Percentiles rank a stretch among this genome's conserved stretches.
These are phyloP conservation scores for Albugo laibachii DNA, from an alignment of 352 stramenopile genomes.

Conservation along the genomic window DNA sequence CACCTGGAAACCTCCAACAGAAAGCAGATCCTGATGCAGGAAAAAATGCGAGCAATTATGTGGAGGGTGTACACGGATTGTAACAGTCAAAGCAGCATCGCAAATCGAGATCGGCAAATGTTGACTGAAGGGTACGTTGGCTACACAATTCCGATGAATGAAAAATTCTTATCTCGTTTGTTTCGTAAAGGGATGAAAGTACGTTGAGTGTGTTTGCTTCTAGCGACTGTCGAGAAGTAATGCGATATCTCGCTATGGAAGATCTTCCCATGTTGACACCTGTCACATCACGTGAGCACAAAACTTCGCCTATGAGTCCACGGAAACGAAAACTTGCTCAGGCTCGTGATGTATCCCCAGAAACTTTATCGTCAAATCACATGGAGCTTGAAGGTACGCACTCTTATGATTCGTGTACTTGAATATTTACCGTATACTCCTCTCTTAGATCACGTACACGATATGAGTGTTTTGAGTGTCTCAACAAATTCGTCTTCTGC, in stretches of 20 bases:
- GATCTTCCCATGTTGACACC: slow-evolving; percentile 41
- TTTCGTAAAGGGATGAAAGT: slow-evolving; percentile 51
- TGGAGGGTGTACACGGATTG: slow-evolving; percentile 81
- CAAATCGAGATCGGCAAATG: slow-evolving; percentile 37
- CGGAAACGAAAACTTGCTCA: slow-evolving; percentile 73
- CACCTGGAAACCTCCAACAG: slow-evolving; percentile 63
- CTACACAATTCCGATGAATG: slow-evolving; percentile 5
- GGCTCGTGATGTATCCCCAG: slow-evolving; percentile 14
- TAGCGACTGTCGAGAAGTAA: slow-evolving; percentile 69
- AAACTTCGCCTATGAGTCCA: slow-evolving; percentile 14
- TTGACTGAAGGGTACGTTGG: slow-evolving; percentile 68
- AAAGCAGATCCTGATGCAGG: slow-evolving; percentile 77
- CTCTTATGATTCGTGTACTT: slow-evolving; percentile 9
- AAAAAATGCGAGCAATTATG: slow-evolving; percentile 85
- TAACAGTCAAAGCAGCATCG: slow-evolving; percentile 40
- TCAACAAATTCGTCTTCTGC: too few species aligned
- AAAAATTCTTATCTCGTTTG: too few species aligned
- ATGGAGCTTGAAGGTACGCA: slow-evolving; percentile 1
- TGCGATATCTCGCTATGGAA: slow-evolving; percentile 73
- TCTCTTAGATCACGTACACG: neutral
- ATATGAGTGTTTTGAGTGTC: too few species aligned
- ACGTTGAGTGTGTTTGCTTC: slow-evolving; percentile 40
- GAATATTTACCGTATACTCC: slow-evolving; percentile 13
- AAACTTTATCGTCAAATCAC: too few species aligned
- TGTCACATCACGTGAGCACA: slow-evolving; percentile 19